These are phyloP conservation scores for Asterionellopsis glacialis DNA, from an alignment of 108 stramenopile species.

Conservation along the genomic window DNA sequence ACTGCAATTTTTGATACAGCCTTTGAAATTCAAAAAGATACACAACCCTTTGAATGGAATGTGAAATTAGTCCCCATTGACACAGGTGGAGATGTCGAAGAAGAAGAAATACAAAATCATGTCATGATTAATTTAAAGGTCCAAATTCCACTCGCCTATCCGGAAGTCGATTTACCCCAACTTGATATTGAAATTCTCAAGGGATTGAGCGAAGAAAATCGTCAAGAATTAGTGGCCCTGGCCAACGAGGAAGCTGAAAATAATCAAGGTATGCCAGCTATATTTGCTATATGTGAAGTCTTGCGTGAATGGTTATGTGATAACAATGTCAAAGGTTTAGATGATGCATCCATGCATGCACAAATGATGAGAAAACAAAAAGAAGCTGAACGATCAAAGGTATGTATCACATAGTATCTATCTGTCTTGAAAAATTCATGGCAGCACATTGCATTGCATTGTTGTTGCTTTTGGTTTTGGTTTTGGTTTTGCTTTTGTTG, in stretches of 20 bases:
- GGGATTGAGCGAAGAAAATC: slow-evolving; percentile 62
- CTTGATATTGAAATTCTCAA: slow-evolving; percentile 66
- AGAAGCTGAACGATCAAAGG: slow-evolving; percentile 63
- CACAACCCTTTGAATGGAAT: slow-evolving; percentile 70
- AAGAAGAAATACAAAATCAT: slow-evolving; percentile 58
- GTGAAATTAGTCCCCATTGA: slow-evolving; percentile 64
- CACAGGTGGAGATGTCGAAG: slow-evolving; percentile 49
- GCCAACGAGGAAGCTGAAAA: slow-evolving; percentile 69
- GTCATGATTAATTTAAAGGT: slow-evolving; percentile 66
- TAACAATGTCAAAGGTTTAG: slow-evolving; percentile 85
- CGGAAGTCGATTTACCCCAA: slow-evolving; percentile 44
- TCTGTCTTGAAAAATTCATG: not conserved
- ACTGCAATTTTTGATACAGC: slow-evolving; percentile 73
- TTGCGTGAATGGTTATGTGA: slow-evolving; percentile 80
- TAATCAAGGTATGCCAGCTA: slow-evolving; percentile 69
- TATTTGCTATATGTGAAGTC: slow-evolving; percentile 79
- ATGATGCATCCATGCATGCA: slow-evolving; percentile 81
- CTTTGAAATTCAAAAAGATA: slow-evolving; percentile 43
- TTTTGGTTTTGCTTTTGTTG: too few species aligned
- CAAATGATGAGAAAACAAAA: slow-evolving; percentile 80
- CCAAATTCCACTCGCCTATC: slow-evolving; percentile 63
- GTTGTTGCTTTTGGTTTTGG: too few species aligned
- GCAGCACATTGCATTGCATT: too few species aligned
- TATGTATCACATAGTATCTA: slow-evolving; percentile 14
- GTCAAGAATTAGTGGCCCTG: slow-evolving; percentile 42